Evolutionary conservation across 768 basidiomycete species (phyloP).

Genomic region (Lactarius sanguifluus): DNA sequence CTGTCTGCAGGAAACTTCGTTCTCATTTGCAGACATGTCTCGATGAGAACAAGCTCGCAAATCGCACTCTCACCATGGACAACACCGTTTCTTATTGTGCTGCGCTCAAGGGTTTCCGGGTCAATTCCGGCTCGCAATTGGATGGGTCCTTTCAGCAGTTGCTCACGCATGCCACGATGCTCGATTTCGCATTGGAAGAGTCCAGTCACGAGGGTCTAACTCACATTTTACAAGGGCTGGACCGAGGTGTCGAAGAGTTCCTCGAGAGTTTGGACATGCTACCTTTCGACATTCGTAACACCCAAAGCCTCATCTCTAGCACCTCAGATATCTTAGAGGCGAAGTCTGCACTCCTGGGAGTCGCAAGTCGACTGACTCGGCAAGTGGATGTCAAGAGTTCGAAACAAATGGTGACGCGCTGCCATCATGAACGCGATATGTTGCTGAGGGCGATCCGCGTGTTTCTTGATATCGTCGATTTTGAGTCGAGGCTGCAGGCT

Average conservation of each 20-base stretch:
- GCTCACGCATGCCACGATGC: conserved; percentile 18
- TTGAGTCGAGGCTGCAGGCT: conserved; percentile 16
- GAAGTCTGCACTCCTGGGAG: conserved; percentile 7
- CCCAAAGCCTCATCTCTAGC: conserved; percentile 11
- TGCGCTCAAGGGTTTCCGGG: conserved; percentile 18
- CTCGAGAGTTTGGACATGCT: conserved; percentile 9
- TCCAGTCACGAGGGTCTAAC: conserved; percentile 3
- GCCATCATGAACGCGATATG: conserved; percentile 15
- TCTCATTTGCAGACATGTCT: conserved; percentile 21
- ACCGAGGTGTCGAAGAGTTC: conserved; percentile 22
- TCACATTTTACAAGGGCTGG: conserved; percentile 18
- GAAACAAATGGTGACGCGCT: conserved; percentile 1
- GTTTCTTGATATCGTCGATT: conserved; percentile 17
- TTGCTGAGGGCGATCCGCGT: conserved; percentile 21
- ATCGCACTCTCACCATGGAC: conserved; percentile 18
- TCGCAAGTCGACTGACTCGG: conserved; percentile 2
- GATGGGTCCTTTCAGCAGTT: conserved; percentile 14
- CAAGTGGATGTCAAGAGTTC: neutral
- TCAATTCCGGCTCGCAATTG: conserved; percentile 7
- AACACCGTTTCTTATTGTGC: conserved; percentile 20
- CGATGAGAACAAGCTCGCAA: conserved; percentile 24
- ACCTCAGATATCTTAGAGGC: conserved; percentile 16
- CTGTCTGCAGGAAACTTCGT: conserved; percentile 1
- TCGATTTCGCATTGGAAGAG: conserved; percentile 17
- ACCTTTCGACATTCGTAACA: conserved; percentile 17